Base-by-base conservation (phyloP, 176 grass and related monocot genomes). In the Elaeis guineensis region DNA sequence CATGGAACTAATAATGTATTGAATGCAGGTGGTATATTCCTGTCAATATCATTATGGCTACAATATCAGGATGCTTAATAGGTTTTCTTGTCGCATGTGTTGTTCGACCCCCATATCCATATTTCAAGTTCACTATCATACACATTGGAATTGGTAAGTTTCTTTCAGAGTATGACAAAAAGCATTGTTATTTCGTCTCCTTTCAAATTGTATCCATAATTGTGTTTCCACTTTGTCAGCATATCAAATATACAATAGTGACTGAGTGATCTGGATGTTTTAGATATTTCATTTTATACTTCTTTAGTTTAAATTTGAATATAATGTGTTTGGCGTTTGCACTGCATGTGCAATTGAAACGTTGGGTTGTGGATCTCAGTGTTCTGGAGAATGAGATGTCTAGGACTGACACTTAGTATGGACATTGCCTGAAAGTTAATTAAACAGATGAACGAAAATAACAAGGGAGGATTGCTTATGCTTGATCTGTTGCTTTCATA, bases 111-210 rank as follows among this genome's bases (percentile, higher is more conserved):
- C 94, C 94, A 54, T 75, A 93, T 74, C 94, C 94, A 3, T 98
- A 98, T 75, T 98, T 98, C 76, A 98, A 98, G 62, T 98, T 98
- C 71, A 98, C 94, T 44, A 16, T 98, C 58, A 89, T 98, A 63
- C 94, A 98, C 70, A 89, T 98, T 58, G 94, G 94, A 64, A 98
- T 98, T 76, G 94, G 94, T 98, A 70, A 56, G 23, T 61, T 54
- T 72, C 56, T 69, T 78, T 60, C 19, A 30, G 52, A 49, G 64
- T 49, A 9, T 30, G 16, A 72, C 54, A 32, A 48, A 17, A 18
- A 0, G 24, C 12, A 23, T 5, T 6, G 5, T 63, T 52, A 49
- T 16, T 2, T 32, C 30, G n/a, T 60, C 51, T 66, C 29, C 19
- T 59, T 60, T 72, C 23, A 17, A 24, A 56, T 48, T 44, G 35